Evolutionary conservation across 805 yeast genomes (phyloP).

Genomic region (Debaryomyces castellii): DNA sequence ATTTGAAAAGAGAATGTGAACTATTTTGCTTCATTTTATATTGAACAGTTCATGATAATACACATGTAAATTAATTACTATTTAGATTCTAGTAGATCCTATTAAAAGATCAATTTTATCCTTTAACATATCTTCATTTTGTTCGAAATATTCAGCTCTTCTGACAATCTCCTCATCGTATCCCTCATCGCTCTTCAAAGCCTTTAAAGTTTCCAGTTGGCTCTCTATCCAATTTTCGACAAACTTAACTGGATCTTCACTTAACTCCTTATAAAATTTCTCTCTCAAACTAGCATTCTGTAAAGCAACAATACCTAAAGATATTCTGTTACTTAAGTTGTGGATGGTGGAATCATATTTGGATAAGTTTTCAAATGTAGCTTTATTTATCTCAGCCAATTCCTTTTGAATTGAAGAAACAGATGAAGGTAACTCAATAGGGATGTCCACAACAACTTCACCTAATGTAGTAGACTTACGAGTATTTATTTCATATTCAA

Average conservation of each 20-base stretch:
- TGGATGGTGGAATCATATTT: slow-evolving; percentile 45
- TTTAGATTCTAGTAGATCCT: slow-evolving; percentile 50
- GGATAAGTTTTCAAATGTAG: slow-evolving; percentile 42
- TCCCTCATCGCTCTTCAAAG: slow-evolving; percentile 86
- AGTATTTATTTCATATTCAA: slow-evolving; percentile 76
- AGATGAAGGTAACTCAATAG: slow-evolving; percentile 40
- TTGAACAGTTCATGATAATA: no score
- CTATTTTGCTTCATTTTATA: no score
- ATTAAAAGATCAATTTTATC: slow-evolving; percentile 79
- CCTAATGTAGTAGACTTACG: slow-evolving; percentile 78
- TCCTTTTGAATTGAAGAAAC: slow-evolving; percentile 37
- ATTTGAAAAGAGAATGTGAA: no score
- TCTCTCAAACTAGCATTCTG: slow-evolving; percentile 63
- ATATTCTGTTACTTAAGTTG: slow-evolving; percentile 40
- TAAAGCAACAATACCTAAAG: slow-evolving; percentile 51
- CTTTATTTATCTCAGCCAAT: slow-evolving; percentile 34
- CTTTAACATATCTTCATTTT: slow-evolving; percentile 61
- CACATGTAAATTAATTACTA: background rate
- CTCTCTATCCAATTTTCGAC: slow-evolving; percentile 72
- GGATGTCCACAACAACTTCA: slow-evolving; percentile 74
- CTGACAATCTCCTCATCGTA: slow-evolving; percentile 87
- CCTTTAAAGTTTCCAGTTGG: slow-evolving; percentile 81
- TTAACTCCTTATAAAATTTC: slow-evolving; percentile 71
- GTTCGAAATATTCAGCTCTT: slow-evolving; percentile 74
- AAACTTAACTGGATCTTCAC: slow-evolving; percentile 75